A percentile compares a stretch with the other conserved stretches of the same genome.
phyloP scores from a whole-genome alignment of 768 basidiomycete species.

The Nevesoporus exiguus region DNA sequence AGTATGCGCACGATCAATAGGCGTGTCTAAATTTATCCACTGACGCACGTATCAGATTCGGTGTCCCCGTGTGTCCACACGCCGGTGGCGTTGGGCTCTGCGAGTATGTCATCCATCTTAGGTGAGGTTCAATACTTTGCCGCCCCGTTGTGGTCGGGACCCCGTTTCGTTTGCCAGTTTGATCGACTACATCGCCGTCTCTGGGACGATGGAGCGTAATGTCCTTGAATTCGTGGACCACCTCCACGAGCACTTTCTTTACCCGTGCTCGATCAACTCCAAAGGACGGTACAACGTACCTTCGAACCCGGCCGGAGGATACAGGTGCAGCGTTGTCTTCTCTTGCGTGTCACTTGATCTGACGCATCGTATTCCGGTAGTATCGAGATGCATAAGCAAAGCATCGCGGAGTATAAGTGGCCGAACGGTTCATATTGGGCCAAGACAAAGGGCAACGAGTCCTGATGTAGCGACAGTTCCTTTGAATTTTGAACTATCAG shows the following conservation, averaged over 20 bases:
- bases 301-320: conserved; percentile 68
- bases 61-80: conserved; percentile 90
- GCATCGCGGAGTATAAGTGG: conserved; percentile 82
- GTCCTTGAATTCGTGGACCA: conserved; percentile 91
- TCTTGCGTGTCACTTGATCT: not conserved
- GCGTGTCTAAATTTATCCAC: not conserved
- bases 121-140: conserved; percentile 34
- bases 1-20: conserved; percentile 42
- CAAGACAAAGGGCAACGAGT: conserved; percentile 5
- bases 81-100: conserved; percentile 95
- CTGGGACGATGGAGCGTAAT: conserved; percentile 90
- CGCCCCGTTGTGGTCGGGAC: not conserved
- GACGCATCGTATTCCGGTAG: conserved; percentile 35
- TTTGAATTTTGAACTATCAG: not conserved
- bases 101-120: conserved; percentile 88
- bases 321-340: conserved; percentile 33
- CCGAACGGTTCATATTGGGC: conserved; percentile 58
- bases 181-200: conserved; percentile 92
- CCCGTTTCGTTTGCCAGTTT: conserved; percentile 43
- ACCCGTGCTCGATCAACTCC: conserved; percentile 83
- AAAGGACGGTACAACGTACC: conserved; percentile 89
- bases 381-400: conserved; percentile 83
- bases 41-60: conserved; percentile 52
- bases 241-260: conserved; percentile 90
- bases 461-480: not conserved